A percentile compares a stretch with the other conserved stretches of the same genome.
These are phyloP conservation scores for Penicillium salamii DNA, from an alignment of 495 filamentous ascomycete species.

Conservation along the genomic window DNA sequence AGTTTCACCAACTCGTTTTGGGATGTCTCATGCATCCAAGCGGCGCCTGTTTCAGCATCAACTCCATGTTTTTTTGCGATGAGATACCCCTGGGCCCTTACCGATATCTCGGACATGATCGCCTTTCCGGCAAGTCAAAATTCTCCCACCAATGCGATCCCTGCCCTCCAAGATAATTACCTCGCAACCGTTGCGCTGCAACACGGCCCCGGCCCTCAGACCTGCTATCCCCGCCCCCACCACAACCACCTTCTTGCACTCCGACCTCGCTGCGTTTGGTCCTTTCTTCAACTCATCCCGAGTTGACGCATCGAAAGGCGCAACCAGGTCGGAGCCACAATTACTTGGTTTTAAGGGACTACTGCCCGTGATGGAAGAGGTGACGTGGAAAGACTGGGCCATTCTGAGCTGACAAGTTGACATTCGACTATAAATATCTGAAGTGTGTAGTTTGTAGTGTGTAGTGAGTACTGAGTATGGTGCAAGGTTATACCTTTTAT, in stretches of 20 bases:
- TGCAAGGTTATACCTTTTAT: too few relatives aligned
- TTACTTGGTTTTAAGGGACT: slow-evolving; percentile 20
- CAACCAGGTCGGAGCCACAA: slow-evolving; percentile 25
- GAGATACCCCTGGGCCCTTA: too few relatives aligned
- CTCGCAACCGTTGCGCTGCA: slow-evolving; percentile 17
- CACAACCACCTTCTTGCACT: slow-evolving; percentile 24
- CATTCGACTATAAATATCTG: slow-evolving; percentile 8
- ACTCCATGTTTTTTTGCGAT: neutral
- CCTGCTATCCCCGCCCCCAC: slow-evolving; percentile 24
- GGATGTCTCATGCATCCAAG: slow-evolving; percentile 29
- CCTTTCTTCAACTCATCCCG: slow-evolving; percentile 15
- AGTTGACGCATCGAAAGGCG: slow-evolving; percentile 13
- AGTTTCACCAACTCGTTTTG: slow-evolving; percentile 25
- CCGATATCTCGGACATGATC: slow-evolving; percentile 21
- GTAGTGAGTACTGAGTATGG: too few relatives aligned
- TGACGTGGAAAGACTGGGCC: slow-evolving; percentile 19
- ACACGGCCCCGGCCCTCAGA: slow-evolving; percentile 18
- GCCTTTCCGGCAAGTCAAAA: slow-evolving; percentile 18
- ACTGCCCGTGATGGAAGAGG: slow-evolving; percentile 11
- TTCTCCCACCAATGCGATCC: slow-evolving; percentile 26
- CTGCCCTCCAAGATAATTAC: slow-evolving; percentile 25
- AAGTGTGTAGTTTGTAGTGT: neutral
- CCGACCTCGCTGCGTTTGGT: slow-evolving; percentile 20
- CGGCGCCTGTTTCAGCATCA: slow-evolving; percentile 11
- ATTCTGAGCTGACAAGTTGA: slow-evolving; percentile 26